Conservation (phyloP, 495 filamentous ascomycete species). For the Staphylotrichum tortipilum region DNA sequence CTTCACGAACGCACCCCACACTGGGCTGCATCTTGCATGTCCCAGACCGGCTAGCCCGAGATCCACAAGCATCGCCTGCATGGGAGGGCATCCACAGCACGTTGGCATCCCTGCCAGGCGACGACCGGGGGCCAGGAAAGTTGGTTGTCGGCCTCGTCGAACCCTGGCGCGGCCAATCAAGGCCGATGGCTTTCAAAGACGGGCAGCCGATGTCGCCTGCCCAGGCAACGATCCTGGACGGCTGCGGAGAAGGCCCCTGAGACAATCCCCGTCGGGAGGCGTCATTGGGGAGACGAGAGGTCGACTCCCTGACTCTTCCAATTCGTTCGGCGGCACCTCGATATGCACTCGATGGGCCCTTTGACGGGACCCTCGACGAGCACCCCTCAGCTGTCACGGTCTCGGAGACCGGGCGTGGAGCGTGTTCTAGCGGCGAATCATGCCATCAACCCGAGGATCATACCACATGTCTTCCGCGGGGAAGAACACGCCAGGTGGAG, state of each 20-base stretch:
- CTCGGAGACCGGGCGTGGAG: too few species aligned
- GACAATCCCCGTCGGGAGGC: slow-evolving; percentile 8
- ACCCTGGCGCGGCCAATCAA: slow-evolving; percentile 23
- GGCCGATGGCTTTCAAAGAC: slow-evolving; percentile 23
- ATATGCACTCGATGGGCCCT: too few species aligned
- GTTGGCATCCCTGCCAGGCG: slow-evolving; percentile 18
- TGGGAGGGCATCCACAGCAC: slow-evolving; percentile 21
- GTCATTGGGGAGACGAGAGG: too few species aligned
- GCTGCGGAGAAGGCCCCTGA: slow-evolving; percentile 4
- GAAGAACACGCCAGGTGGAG: too few species aligned
- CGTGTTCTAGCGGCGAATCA: too few species aligned
- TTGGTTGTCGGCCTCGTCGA: slow-evolving; percentile 14
- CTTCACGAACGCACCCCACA: slow-evolving; percentile 31
- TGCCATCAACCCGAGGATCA: too few species aligned
- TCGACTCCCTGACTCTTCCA: too few species aligned
- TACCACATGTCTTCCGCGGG: too few species aligned
- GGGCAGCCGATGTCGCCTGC: slow-evolving; percentile 28
- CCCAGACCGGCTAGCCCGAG: slow-evolving; percentile 17
- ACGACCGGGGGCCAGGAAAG: slow-evolving; percentile 5
- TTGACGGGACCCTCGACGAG: too few species aligned
- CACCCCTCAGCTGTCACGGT: too few species aligned
- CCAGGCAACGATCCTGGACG: neutral
- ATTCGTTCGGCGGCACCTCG: too few species aligned
- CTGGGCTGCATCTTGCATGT: slow-evolving; percentile 20
- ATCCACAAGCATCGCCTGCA: slow-evolving; percentile 30